Conservation (phyloP, 805 yeast genomes). For the Torulaspora indica region DNA sequence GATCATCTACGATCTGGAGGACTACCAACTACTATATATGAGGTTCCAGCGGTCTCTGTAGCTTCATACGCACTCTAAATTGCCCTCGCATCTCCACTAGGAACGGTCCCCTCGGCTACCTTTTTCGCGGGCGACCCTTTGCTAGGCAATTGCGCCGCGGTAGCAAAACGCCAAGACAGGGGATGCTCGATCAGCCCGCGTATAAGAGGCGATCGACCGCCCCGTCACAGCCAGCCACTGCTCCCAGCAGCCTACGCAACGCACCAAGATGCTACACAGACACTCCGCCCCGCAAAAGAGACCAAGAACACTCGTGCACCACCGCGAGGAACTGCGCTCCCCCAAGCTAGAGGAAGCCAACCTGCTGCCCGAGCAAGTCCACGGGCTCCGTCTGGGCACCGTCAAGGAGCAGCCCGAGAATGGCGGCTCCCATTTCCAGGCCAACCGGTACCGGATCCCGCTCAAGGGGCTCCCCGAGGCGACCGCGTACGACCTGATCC, state of each 20-base stretch:
- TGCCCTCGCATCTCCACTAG: neutral
- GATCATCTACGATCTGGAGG: conserved; percentile 68
- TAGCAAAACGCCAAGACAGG: neutral
- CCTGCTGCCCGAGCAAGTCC: conserved; percentile 18
- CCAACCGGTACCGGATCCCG: conserved; percentile 56
- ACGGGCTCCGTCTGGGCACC: conserved; percentile 8
- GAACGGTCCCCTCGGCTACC: neutral
- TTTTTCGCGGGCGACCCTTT: neutral
- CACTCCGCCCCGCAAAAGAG: conserved; percentile 14
- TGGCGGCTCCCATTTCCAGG: conserved; percentile 14
- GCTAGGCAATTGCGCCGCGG: neutral
- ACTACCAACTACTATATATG: conserved; percentile 66
- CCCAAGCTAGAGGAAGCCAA: conserved; percentile 15
- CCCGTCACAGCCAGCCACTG: neutral
- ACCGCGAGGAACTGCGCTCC: neutral
- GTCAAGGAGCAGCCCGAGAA: neutral
- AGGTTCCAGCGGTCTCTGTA: conserved; percentile 43
- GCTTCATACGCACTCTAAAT: neutral
- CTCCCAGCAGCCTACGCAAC: neutral
- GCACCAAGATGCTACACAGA: conserved; percentile 20
- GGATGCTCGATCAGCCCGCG: neutral
- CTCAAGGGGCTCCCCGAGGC: conserved; percentile 48
- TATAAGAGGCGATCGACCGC: neutral
- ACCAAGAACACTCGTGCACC: conserved; percentile 15
- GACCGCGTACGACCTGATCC: conserved; percentile 57